Evolutionary conservation across 257 asterid genomes (phyloP).

Genomic region (Echium plantagineum): DNA sequence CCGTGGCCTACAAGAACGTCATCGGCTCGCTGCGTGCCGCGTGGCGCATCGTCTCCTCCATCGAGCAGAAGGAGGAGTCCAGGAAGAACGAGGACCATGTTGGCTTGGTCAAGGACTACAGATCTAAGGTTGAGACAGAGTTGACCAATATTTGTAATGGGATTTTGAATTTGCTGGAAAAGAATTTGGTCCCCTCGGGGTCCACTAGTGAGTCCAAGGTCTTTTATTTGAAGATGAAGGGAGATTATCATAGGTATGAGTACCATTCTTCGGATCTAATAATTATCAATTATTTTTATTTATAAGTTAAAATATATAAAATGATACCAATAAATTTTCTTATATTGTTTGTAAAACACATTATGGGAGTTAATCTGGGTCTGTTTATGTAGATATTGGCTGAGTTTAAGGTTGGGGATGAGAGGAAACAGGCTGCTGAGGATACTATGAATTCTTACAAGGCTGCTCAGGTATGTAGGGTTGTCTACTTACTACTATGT

Average conservation of each 20-base stretch:
- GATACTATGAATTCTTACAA: constrained; percentile 37
- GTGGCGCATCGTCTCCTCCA: constrained; percentile 37
- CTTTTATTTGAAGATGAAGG: constrained; percentile 43
- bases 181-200: constrained; percentile 34
- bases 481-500: too few species aligned
- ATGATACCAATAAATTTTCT: too few species aligned
- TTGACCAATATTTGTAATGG: constrained; percentile 29
- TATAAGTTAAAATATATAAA: too few species aligned
- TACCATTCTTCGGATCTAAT: too few species aligned
- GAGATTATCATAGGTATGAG: constrained; percentile 28
- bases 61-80: constrained; percentile 42
- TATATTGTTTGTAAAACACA: too few species aligned
- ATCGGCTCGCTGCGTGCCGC: constrained; percentile 44
- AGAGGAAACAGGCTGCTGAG: constrained; percentile 39
- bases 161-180: constrained; percentile 27
- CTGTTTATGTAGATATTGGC: constrained; percentile 7
- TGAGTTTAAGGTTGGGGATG: constrained; percentile 32
- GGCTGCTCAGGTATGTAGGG: constrained; percentile 30
- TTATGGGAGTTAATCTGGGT: too few species aligned
- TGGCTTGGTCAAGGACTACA: constrained; percentile 27
- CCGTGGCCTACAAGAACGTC: constrained; percentile 45
- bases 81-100: constrained; percentile 42
- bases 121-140: constrained; percentile 36
- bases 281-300: too few species aligned
- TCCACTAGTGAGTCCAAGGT: constrained; percentile 31